Evolutionary conservation across 805 yeast genomes (phyloP), one percentile per base, ranked within the genome.

Genomic region (Saturnispora kantuleensis): DNA sequence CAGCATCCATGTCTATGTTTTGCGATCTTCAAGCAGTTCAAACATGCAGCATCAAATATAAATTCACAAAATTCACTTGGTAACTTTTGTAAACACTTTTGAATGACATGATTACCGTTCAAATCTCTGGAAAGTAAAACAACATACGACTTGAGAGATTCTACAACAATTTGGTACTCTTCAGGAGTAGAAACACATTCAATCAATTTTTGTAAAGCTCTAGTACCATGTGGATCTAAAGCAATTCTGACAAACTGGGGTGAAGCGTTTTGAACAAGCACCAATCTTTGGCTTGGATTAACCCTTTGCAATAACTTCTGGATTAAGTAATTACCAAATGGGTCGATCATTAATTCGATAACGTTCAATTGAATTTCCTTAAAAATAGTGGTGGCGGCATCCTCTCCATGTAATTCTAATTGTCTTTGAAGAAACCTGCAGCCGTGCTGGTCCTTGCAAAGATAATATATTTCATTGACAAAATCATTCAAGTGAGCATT

Each of bases 1-100:
- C 97, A 90, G 67, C 98, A 93, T 6, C 97, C 98, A 59, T 93
- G 97, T 57, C 96, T 77, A 58, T 93, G 97, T 39, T 94, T 87
- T 5, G 96, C 95, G 46, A 93, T 86, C 47, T 79, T 82, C 33
- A 79, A 71, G 50, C 93, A 82, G 51, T 87, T 73, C 11, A 64
- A 64, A 47, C 81, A 71, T 4, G 93, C 93, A 13, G 95, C 83
- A 57, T 88, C 93, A 60, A 86, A 88, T 48, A 93, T 85, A 59
- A 93, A 90, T 60, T 89, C 93, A 52, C 84, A 75, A 46, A 84
- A 82, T n/a, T 65, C 68, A 2, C 83, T 70, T 26, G 70, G 67
- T 54, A 93, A 73, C 53, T 77, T 76, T 53, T 86, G 86, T 50
- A 93, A 68, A 60, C 96, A 85, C 64, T 87, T 89, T 60, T 93